phyloP scores from a whole-genome alignment of 1,284 basidiomycete species.

The Ustilago bromivora region DNA sequence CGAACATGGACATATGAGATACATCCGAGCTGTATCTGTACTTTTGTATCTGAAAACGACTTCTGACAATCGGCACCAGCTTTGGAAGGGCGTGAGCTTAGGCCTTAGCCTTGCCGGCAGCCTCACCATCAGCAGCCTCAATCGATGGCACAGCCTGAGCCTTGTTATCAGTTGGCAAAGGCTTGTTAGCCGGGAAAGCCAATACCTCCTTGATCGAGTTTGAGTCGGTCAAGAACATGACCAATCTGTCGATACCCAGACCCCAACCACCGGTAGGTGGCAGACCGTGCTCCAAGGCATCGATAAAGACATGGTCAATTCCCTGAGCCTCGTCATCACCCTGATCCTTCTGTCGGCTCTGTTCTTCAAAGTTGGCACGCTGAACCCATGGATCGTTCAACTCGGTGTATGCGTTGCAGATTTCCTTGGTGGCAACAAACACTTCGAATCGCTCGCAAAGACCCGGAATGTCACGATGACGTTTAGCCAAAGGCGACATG shows the following conservation, averaged over 20 bases:
- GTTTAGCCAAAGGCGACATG: conserved; percentile 91
- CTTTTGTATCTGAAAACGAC: too few relatives aligned
- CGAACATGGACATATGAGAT: not conserved
- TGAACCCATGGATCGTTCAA: conserved; percentile 80
- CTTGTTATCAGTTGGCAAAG: conserved; percentile 68
- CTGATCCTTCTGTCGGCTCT: conserved; percentile 90
- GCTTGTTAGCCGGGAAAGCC: conserved; percentile 91
- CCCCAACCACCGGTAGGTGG: conserved; percentile 88
- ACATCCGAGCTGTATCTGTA: too few relatives aligned
- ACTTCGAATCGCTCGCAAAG: conserved; percentile 98
- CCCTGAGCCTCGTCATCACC: conserved; percentile 99
- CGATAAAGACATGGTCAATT: conserved; percentile 76
- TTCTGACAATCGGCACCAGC: too few relatives aligned
- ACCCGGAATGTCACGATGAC: conserved; percentile 73
- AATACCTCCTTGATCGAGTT: conserved; percentile 87
- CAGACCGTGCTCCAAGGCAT: conserved; percentile 92
- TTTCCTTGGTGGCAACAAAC: conserved; percentile 98
- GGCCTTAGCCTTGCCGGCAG: conserved; percentile 18
- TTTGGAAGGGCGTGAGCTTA: not conserved
- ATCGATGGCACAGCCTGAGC: conserved; percentile 28
- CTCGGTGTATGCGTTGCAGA: conserved; percentile 82
- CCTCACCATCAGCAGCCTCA: conserved; percentile 28
- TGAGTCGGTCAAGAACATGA: conserved; percentile 61
- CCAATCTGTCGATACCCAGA: conserved; percentile 57
- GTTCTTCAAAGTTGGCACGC: conserved; percentile 92